Percentiles rank a stretch among this genome's conserved stretches.
Conservation (phyloP, 208 protist genomes). For the Trypanosoma scelopori region DNA sequence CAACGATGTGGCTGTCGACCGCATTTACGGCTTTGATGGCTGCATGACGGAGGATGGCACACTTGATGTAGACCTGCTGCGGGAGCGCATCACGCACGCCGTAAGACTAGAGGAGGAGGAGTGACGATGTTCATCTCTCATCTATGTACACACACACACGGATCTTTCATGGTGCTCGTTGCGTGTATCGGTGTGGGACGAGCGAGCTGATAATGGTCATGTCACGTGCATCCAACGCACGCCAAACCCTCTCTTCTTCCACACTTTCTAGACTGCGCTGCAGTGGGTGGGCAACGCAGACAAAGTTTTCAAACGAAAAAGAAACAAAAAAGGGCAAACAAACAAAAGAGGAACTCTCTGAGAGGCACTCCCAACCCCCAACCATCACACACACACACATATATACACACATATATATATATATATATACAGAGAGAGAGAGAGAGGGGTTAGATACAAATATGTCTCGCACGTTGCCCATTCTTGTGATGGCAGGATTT, state of each 20-base stretch:
- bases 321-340: conserved; percentile 16
- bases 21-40: conserved; percentile 95
- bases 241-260: too few species aligned
- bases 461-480: conserved; percentile 7
- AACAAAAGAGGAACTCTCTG: too few species aligned
- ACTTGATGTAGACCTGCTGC: conserved; percentile 79
- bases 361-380: too few species aligned
- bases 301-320: conserved; percentile 13
- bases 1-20: conserved; percentile 93
- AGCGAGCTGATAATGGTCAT: too few species aligned
- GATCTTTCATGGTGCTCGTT: not conserved
- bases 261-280: too few species aligned
- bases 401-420: too few species aligned
- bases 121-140: not conserved
- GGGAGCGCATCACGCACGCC: conserved; percentile 57
- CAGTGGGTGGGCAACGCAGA: not conserved
- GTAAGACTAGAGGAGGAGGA: conserved; percentile 4
- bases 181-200: too few species aligned
- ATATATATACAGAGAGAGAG: conserved; percentile 3
- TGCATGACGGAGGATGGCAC: conserved; percentile 78
- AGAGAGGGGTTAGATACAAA: too few species aligned
- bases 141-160: not conserved
- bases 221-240: too few species aligned
- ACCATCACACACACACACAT: too few species aligned
- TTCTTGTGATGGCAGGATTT: conserved; percentile 43